Conservation (phyloP, 2,329 filamentous ascomycete genomes). For the Fusarium verrucosum region DNA sequence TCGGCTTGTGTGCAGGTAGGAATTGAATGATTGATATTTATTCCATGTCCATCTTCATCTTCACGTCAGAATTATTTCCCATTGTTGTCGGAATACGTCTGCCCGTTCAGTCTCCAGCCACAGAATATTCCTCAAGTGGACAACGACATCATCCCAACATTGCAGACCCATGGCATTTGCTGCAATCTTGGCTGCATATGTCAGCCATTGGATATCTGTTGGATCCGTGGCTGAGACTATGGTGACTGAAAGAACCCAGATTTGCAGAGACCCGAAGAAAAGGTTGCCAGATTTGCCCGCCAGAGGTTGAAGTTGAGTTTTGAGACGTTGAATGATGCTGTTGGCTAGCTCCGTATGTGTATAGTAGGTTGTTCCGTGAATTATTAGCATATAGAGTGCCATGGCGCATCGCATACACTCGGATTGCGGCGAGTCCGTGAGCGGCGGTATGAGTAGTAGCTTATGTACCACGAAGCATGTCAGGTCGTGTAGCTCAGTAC, state of each 20-base stretch:
- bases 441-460: conserved; percentile 49
- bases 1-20: not conserved
- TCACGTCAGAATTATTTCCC: conserved; percentile 22
- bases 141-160: conserved; percentile 32
- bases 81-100: conserved; percentile 22
- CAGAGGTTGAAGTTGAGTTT: conserved; percentile 42
- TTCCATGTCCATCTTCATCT: not conserved
- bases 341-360: conserved; percentile 57
- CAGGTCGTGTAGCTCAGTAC: conserved; percentile 62
- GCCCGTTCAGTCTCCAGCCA: conserved; percentile 33
- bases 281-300: not conserved
- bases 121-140: conserved; percentile 19
- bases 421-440: conserved; percentile 26
- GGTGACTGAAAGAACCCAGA: conserved; percentile 57
- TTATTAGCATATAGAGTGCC: conserved; percentile 61
- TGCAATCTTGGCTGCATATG: conserved; percentile 31
- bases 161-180: conserved; percentile 7
- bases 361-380: conserved; percentile 66
- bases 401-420: conserved; percentile 59
- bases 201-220: conserved; percentile 45
- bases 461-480: conserved; percentile 64
- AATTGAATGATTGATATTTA: not conserved
- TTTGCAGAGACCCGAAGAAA: conserved; percentile 42
- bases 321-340: conserved; percentile 48
- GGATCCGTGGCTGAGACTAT: conserved; percentile 49